Conservation (phyloP, 331 rosid genomes). For the Malus hybrid region DNA sequence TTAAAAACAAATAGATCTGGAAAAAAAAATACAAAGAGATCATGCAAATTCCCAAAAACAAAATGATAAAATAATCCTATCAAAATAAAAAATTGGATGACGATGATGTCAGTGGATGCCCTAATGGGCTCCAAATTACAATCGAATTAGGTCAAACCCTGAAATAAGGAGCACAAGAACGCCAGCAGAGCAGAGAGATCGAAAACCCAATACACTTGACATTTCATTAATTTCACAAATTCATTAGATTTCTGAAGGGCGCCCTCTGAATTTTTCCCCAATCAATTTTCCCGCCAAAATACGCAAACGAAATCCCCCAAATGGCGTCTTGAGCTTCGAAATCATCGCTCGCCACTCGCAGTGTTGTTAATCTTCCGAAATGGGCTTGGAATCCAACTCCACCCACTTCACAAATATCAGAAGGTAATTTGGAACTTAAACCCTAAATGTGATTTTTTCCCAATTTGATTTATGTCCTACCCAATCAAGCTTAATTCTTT, state of each 20-base stretch:
- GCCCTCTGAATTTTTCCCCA: neutral
- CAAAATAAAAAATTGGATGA: neutral
- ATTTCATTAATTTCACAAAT: neutral
- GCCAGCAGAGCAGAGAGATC: neutral
- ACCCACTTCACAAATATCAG: slow-evolving; percentile 23
- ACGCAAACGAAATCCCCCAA: neutral
- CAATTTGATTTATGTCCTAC: neutral
- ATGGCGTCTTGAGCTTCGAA: neutral
- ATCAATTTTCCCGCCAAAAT: slow-evolving; percentile 10
- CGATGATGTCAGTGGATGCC: neutral
- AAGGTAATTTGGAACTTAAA: slow-evolving; percentile 15
- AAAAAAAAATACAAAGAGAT: neutral
- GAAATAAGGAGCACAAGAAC: neutral
- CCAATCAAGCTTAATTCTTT: neutral
- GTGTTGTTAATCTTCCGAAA: slow-evolving; percentile 1
- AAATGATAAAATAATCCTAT: neutral
- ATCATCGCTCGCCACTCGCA: neutral
- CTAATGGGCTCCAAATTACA: slow-evolving; percentile 3
- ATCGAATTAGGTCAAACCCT: slow-evolving; percentile 6
- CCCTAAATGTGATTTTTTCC: neutral
- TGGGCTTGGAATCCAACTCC: slow-evolving; percentile 28
- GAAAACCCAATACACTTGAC: neutral
- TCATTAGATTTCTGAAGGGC: neutral
- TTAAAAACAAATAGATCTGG: too few relatives aligned
- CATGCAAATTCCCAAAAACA: neutral